Conservation (phyloP, 768 basidiomycete genomes). For the Leccinum subgranulosum region DNA sequence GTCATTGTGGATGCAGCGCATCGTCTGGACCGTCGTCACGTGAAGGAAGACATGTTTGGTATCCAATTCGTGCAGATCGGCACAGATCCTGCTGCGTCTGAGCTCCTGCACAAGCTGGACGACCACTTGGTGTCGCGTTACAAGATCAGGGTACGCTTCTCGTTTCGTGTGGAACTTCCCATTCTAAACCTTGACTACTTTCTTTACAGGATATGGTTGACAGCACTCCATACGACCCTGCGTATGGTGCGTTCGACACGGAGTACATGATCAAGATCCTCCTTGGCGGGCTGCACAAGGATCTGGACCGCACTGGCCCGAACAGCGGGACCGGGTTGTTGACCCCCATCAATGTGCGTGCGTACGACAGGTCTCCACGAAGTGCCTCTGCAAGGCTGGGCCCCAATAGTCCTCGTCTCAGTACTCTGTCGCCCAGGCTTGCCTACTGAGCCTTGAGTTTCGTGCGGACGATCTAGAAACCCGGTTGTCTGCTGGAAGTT, state of each 20-base stretch:
- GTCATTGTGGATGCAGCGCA: constrained; percentile 37
- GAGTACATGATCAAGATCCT: constrained; percentile 36
- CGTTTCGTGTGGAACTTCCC: background rate
- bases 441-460: constrained; percentile 8
- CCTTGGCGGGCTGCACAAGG: constrained; percentile 24
- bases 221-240: constrained; percentile 38
- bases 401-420: constrained; percentile 12
- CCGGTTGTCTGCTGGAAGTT: background rate
- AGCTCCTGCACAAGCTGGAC: constrained; percentile 39
- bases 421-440: constrained; percentile 4
- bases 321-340: constrained; percentile 8
- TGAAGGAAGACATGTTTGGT: constrained; percentile 39
- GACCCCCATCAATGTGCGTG: background rate
- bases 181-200: background rate
- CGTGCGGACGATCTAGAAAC: background rate
- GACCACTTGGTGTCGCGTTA: constrained; percentile 33
- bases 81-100: constrained; percentile 34
- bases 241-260: constrained; percentile 29
- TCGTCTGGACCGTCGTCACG: constrained; percentile 35
- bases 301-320: constrained; percentile 12
- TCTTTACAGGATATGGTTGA: constrained; percentile 43
- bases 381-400: constrained; percentile 7
- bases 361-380: background rate
- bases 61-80: constrained; percentile 50
- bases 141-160: constrained; percentile 28